Evolutionary conservation across 495 filamentous ascomycete species (phyloP).

Genomic region (Amniculicola lignicola): DNA sequence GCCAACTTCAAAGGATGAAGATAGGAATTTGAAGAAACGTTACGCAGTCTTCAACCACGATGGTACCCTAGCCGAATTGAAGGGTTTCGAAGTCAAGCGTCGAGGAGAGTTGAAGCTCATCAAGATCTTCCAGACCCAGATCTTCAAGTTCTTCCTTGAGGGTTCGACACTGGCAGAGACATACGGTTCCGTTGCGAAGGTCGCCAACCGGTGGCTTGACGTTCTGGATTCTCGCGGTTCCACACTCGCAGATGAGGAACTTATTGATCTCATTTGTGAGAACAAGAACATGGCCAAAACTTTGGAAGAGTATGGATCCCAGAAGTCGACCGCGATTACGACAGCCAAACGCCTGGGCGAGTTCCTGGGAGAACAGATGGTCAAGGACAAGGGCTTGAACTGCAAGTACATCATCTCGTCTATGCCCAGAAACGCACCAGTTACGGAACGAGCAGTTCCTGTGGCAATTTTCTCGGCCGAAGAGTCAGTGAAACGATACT

Average conservation of each 20-base stretch:
- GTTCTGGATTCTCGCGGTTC: constrained; percentile 81
- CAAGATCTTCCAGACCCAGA: constrained; percentile 98
- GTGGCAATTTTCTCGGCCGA: constrained; percentile 97
- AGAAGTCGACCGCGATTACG: constrained; percentile 97
- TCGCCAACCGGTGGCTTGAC: constrained; percentile 96
- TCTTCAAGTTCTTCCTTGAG: constrained; percentile 99
- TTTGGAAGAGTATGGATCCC: constrained; percentile 87
- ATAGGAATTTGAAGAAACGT: constrained; percentile 99
- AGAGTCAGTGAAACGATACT: constrained; percentile 77
- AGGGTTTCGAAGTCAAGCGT: constrained; percentile 97
- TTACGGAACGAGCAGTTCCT: constrained; percentile 91
- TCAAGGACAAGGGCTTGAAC: constrained; percentile 97
- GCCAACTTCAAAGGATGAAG: constrained; percentile 95
- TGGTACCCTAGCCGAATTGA: constrained; percentile 91
- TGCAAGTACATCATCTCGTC: constrained; percentile 99
- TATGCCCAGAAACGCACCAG: constrained; percentile 79
- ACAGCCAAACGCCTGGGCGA: constrained; percentile 94
- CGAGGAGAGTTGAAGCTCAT: constrained; percentile 98
- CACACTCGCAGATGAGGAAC: constrained; percentile 89
- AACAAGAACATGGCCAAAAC: constrained; percentile 98
- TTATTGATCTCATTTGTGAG: constrained; percentile 98
- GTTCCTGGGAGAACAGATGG: constrained; percentile 96
- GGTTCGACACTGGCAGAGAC: constrained; percentile 81
- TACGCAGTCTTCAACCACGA: constrained; percentile 99
- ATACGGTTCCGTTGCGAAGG: constrained; percentile 85